phyloP scores from a whole-genome alignment of 2,329 filamentous ascomycete genomes.

The Aureobasidium subglaciale region DNA sequence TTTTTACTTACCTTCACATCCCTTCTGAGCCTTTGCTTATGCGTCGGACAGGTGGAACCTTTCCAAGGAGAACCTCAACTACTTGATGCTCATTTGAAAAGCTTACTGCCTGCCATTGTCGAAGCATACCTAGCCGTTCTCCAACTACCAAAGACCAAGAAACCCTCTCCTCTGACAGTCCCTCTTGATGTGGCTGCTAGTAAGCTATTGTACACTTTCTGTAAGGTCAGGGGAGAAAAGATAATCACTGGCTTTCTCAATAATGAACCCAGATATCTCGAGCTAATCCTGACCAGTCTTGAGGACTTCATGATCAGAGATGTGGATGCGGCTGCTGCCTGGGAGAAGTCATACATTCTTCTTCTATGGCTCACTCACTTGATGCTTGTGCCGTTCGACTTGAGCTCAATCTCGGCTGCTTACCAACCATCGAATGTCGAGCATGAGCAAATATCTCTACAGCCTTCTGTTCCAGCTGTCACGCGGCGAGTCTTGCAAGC shows the following conservation, averaged over 20 bases:
- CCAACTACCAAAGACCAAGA: conserved; percentile 25
- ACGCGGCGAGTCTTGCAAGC: conserved; percentile 63
- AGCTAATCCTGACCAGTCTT: conserved; percentile 68
- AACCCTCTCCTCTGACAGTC: conserved; percentile 10
- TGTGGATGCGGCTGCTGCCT: conserved; percentile 33
- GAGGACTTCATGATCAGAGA: conserved; percentile 47
- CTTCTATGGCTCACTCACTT: conserved; percentile 65
- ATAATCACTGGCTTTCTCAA: conserved; percentile 85
- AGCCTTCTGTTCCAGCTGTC: conserved; percentile 59
- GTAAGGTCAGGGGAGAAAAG: conserved; percentile 90
- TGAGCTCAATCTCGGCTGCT: conserved; percentile 67
- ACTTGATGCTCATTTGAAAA: conserved; percentile 74
- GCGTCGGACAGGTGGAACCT: conserved; percentile 56
- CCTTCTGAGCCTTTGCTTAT: neutral
- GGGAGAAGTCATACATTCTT: conserved; percentile 85
- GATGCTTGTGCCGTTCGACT: conserved; percentile 71
- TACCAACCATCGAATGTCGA: conserved; percentile 41
- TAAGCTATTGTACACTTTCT: conserved; percentile 77
- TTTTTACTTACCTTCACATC: neutral
- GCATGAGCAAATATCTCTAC: conserved; percentile 49
- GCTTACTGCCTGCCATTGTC: conserved; percentile 66
- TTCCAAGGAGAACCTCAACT: conserved; percentile 96
- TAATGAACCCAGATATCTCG: conserved; percentile 80
- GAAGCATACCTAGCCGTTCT: conserved; percentile 68
- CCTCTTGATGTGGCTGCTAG: conserved; percentile 63